Evolutionary conservation across 805 yeast genomes (phyloP).

Genomic region (Pichia ethanolica): DNA sequence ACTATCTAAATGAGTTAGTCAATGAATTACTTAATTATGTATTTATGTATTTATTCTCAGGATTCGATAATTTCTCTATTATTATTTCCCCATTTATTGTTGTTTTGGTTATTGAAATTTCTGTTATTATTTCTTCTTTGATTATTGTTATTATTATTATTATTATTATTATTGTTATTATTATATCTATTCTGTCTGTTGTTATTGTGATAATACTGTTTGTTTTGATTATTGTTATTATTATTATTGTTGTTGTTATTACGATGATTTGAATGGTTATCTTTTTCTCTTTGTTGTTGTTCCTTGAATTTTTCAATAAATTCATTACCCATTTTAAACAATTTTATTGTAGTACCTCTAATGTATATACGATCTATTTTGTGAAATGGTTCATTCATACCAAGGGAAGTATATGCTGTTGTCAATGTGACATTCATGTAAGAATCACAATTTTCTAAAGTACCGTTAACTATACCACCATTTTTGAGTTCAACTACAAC

Average conservation of each 20-base stretch:
- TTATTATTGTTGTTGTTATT: constrained; percentile 19
- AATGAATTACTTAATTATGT: too few relatives aligned
- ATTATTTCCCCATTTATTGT: constrained; percentile 15
- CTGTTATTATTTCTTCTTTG: constrained; percentile 23
- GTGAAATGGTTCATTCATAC: constrained; percentile 52
- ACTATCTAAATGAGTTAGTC: too few relatives aligned
- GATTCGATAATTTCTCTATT: not conserved
- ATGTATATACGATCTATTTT: constrained; percentile 71
- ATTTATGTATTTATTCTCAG: not conserved
- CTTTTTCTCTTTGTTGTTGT: constrained; percentile 39
- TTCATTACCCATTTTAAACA: constrained; percentile 67
- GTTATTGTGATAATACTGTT: constrained; percentile 1
- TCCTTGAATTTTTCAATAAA: constrained; percentile 71
- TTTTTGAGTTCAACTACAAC: constrained; percentile 84
- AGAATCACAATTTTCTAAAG: constrained; percentile 76
- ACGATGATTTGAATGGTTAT: constrained; percentile 11
- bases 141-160: constrained; percentile 5
- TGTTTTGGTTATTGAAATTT: constrained; percentile 13
- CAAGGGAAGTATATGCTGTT: constrained; percentile 63
- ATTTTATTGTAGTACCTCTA: constrained; percentile 79
- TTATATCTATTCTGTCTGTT: constrained; percentile 12
- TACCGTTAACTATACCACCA: constrained; percentile 85
- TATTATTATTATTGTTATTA: constrained; percentile 1
- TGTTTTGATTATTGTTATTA: constrained; percentile 1
- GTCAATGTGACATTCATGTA: constrained; percentile 91